Evolutionary conservation across 345 rosid genomes (phyloP), one percentile per base, ranked within the genome.

Genomic region (Pugionium dolabratum): DNA sequence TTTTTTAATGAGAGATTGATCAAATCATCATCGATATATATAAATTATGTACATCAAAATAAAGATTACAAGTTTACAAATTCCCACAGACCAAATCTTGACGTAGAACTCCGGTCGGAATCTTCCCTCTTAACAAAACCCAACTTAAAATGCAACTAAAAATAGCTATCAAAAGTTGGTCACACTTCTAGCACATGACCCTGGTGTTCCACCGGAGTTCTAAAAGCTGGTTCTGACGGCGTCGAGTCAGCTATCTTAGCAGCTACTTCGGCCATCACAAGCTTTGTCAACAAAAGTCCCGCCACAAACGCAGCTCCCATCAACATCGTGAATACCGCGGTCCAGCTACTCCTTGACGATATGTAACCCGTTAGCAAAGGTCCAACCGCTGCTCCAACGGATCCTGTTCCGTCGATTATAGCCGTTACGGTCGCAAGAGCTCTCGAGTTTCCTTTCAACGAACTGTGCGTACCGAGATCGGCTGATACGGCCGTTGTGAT

Each of bases 401-500:
- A 94, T 57, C 99, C 99, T 1, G 99, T 94, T 56, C 99, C 99
- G 36, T 94, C 97, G 45, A 94, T 90, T 18, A 94, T 94, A 18
- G 99, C 97, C 2, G 97, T 88, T n/a, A 94, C 97, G 0, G 99
- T 94, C 1, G 99, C 99, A 75, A 94, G 49, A 29, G 99, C 99
- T 69, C 91, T 71, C 1, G 96, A 88, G 81, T 85, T 90, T 46
- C 99, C 99, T 57, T 76, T 81, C 56, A 94, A 59, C 4, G 97
- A 90, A 59, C 91, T 85, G 66, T 90, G 97, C n/a, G 97, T 94
- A 58, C 99, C 99, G 29, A 94, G 69, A 57, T 94, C 99, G 1
- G 99, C 88, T 0, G 99, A 90, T 47, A 94, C 99, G 0, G 99
- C 99, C 4, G 99, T 90, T 18, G 99, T 90, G 73, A 94, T 94